Evolutionary conservation across 805 yeast species (phyloP), one percentile per base, ranked within the genome.

Genomic region (Deakozyma indianensis): DNA sequence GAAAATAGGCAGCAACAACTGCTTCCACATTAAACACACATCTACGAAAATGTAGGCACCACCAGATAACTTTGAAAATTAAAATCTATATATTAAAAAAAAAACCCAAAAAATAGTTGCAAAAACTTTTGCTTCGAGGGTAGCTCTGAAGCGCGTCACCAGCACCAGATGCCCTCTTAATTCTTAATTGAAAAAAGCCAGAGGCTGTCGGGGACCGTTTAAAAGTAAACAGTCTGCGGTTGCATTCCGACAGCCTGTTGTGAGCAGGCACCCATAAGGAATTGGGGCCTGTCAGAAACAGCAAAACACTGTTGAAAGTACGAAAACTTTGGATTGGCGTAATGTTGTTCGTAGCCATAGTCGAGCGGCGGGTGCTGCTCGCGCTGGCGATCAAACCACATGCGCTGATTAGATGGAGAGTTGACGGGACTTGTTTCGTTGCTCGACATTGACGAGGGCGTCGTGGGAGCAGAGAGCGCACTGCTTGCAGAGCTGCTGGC

Each of bases 241-340:
- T 50, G 48, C 55, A 52, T 4, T 49, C 42, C 9, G 50, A 47
- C 45, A 45, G 27, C 28, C 47, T 44, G 43, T 43, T 49, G 45
- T 44, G 48, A 4, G 51, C 49, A n/a, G 53, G 22, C 43, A 46
- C 46, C 43, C 50, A 51, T 29, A 45, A 48, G 14, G 51, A 49
- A 32, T 18, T 45, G 45, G 20, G 43, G 47, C 21, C 44, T 47
- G 2, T 41, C 41, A 16, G 45, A 35, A 4, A n/a, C 21, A 14
- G 55, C 48, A 49, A 50, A 48, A 22, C 51, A 47, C 45, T 51
- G 57, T 25, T 51, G 56, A 41, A 52, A 53, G 47, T 50, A 50
- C 9, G 58, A 53, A 7, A 47, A 27, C 41, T 40, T 43, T 25
- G 28, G 14, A 15, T 43, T 16, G 45, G n/a, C 16, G 22, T 32